Evolutionary conservation across 2,329 filamentous ascomycete genomes (phyloP).

Genomic region (Aspergillus transmontanensis): DNA sequence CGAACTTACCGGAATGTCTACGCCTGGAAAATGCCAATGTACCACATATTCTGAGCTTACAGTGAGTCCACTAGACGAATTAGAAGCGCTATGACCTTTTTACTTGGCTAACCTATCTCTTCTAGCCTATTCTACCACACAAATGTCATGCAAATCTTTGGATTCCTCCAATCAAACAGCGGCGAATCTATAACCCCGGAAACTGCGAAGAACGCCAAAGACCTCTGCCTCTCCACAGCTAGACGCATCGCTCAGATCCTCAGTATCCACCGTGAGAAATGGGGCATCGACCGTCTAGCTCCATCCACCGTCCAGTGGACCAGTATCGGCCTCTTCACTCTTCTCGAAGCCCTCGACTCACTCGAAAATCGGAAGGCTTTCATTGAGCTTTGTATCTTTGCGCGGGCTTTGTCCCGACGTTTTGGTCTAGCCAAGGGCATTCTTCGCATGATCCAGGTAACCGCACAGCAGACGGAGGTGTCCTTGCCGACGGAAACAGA

Average conservation of each 20-base stretch:
- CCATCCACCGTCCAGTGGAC: conserved; percentile 30
- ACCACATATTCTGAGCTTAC: conserved; percentile 30
- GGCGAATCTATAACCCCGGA: conserved; percentile 2
- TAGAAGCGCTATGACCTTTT: too few relatives aligned
- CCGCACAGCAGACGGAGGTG: conserved; percentile 24
- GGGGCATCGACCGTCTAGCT: conserved; percentile 32
- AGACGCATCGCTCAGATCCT: conserved; percentile 27
- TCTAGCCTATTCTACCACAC: conserved; percentile 30
- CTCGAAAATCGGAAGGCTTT: conserved; percentile 28
- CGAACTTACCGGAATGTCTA: conserved; percentile 29
- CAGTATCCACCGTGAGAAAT: conserved; percentile 28
- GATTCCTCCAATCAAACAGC: conserved; percentile 24
- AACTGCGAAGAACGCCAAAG: conserved; percentile 14
- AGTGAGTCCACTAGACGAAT: conserved; percentile 22
- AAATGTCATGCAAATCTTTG: conserved; percentile 31
- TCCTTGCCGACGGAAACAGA: conserved; percentile 27
- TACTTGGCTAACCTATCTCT: too few relatives aligned
- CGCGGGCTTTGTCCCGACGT: conserved; percentile 27
- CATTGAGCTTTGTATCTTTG: conserved; percentile 28
- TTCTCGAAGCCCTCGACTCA: conserved; percentile 29
- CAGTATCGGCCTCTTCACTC: conserved; percentile 27
- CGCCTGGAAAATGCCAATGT: conserved; percentile 20
- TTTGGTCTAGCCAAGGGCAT: conserved; percentile 31
- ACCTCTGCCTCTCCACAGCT: conserved; percentile 24
- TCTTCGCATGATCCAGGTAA: conserved; percentile 31